These are phyloP conservation scores for Kurtzmaniella quercitrusa DNA, from an alignment of 1,139 yeast genomes.

Conservation along the genomic window DNA sequence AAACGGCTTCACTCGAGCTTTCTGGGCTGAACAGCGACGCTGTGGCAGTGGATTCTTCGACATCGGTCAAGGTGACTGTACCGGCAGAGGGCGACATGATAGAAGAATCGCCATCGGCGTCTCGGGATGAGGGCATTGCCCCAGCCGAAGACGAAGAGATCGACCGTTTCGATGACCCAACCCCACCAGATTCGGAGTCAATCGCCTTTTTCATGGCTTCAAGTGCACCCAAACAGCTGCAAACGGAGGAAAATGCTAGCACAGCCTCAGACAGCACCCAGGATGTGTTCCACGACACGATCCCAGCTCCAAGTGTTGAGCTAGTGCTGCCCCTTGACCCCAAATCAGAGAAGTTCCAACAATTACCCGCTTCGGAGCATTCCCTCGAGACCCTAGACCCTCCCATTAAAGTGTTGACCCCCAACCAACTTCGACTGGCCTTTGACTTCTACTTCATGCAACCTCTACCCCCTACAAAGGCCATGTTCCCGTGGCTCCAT, in stretches of 20 bases:
- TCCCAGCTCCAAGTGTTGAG: not conserved
- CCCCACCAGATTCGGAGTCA: not conserved
- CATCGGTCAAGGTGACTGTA: too few relatives aligned
- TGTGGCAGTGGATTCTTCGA: not conserved
- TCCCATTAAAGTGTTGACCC: constrained; percentile 20
- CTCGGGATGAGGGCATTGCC: too few relatives aligned
- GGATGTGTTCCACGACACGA: not conserved
- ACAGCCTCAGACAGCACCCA: not conserved
- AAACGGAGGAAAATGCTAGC: not conserved
- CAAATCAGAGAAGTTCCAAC: constrained; percentile 16
- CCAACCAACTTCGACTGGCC: constrained; percentile 27
- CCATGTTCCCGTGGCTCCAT: constrained; percentile 89
- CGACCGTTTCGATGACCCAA: not conserved
- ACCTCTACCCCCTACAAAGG: constrained; percentile 61
- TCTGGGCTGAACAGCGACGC: not conserved
- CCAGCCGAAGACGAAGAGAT: not conserved
- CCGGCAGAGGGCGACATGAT: too few relatives aligned
- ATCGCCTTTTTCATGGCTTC: not conserved
- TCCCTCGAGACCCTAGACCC: not conserved
- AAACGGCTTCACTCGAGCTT: not conserved
- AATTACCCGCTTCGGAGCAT: constrained; percentile 1
- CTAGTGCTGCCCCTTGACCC: constrained; percentile 23
- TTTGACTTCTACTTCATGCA: constrained; percentile 46
- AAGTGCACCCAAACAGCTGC: not conserved
- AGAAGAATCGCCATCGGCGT: too few relatives aligned